Evolutionary conservation across 345 rosid species (phyloP).

Genomic region (Brassica carinata): DNA sequence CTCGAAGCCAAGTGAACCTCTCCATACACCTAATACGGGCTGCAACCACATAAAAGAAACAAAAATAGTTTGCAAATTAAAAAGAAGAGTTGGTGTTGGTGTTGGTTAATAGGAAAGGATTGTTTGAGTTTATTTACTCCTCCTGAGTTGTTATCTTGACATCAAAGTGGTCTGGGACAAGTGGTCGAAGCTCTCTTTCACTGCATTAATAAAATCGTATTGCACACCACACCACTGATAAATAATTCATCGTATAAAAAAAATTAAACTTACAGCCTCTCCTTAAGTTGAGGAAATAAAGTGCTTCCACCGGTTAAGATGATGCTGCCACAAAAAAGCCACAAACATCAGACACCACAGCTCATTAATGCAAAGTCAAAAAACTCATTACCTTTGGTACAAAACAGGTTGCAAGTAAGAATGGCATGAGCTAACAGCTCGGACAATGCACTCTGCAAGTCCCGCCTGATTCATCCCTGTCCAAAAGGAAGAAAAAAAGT

Average conservation of each 20-base stretch:
- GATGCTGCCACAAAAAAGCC: constrained; percentile 55
- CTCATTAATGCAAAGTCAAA: constrained; percentile 3
- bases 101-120: neutral
- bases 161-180: constrained; percentile 78
- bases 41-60: constrained; percentile 34
- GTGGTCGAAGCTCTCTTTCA: constrained; percentile 89
- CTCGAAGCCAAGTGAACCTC: constrained; percentile 98
- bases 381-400: constrained; percentile 64
- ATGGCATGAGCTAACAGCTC: constrained; percentile 86
- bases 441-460: constrained; percentile 91
- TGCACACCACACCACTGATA: neutral
- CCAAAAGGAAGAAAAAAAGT: neutral
- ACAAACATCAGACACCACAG: constrained; percentile 28
- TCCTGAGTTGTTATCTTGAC: constrained; percentile 82
- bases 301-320: constrained; percentile 95
- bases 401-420: constrained; percentile 83
- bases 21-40: constrained; percentile 92
- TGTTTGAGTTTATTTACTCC: constrained; percentile 56
- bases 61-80: neutral
- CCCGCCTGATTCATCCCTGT: constrained; percentile 98
- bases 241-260: neutral
- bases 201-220: constrained; percentile 42
- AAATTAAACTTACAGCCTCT: constrained; percentile 68
- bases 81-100: neutral
- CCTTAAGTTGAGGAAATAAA: constrained; percentile 71